A percentile compares a stretch with the other conserved stretches of the same genome.
These are phyloP conservation scores for Dioscorea zingiberensis DNA, from an alignment of 106 monocot species.

Conservation along the genomic window DNA sequence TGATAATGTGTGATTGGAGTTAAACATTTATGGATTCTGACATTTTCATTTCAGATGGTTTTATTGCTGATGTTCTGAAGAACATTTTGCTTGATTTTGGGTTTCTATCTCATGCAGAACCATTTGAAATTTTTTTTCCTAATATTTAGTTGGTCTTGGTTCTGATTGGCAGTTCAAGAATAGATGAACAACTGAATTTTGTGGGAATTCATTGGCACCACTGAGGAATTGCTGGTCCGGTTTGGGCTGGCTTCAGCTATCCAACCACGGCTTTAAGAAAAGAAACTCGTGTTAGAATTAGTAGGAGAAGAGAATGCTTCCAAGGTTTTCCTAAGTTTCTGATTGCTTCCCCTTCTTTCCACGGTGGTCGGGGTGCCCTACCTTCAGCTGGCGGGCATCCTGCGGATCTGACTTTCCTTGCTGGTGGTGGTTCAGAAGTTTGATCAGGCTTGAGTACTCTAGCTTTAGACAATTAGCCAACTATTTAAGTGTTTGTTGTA, in stretches of 20 bases:
- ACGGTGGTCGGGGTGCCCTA: constrained; percentile 87
- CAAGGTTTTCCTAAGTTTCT: constrained; percentile 64
- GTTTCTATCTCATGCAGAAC: too few species aligned
- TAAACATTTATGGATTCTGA: too few species aligned
- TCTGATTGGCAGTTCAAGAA: too few species aligned
- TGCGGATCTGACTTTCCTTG: constrained; percentile 76
- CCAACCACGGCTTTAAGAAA: constrained; percentile 70
- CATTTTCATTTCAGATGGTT: too few species aligned
- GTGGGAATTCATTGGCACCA: neutral
- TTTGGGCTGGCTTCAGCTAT: constrained; percentile 63
- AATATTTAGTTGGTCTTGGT: too few species aligned
- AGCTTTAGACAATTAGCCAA: too few species aligned
- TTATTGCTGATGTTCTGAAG: too few species aligned
- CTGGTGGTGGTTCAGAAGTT: constrained; percentile 62
- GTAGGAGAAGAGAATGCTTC: constrained; percentile 63
- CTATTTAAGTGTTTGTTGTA: neutral
- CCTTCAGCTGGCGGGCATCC: constrained; percentile 94
- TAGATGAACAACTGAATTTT: too few species aligned
- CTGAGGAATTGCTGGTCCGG: constrained; percentile 51
- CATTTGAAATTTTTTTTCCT: too few species aligned
- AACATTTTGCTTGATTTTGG: too few species aligned
- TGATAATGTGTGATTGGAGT: too few species aligned
- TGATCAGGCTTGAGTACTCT: neutral
- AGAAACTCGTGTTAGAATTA: constrained; percentile 39
- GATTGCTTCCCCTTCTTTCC: constrained; percentile 84